Evolutionary conservation across 2,329 filamentous ascomycete genomes (phyloP), one percentile per base, ranked within the genome.

Genomic region (Atkinsonella hypoxylon): DNA sequence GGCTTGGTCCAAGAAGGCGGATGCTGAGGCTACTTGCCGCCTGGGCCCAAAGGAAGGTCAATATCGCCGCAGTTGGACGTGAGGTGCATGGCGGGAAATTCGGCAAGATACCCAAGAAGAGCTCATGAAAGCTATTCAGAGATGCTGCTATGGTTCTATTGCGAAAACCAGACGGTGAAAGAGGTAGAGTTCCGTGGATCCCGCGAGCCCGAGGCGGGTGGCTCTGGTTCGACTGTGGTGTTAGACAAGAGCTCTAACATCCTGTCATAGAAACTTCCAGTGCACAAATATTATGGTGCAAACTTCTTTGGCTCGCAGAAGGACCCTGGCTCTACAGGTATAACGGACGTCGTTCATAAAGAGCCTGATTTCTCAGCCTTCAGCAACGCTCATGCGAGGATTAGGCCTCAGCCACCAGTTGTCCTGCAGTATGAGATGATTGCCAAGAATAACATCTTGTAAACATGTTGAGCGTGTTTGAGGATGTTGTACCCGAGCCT

Each of bases 401-500:
- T 78, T 96, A 10, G 81, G 79, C 18, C 87, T 1, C 78, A 93
- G 40, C 82, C 84, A 0, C 89, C 91, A 2, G 79, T 87, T 17
- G 79, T 96, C 42, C 72, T 97, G 45, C 80, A 87, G 56, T 97
- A 91, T 63, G 83, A 89, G 55, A 89, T 80, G 0, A 85, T 93
- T 57, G 84, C 87, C 40, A 94, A 94, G 75, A 94, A 94, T 71
- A 93, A 95, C 72, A 93, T 86, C 59, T 76, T 97, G 30, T 97
- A 97, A 97, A 97, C 70, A 97, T 91, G 0, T 73, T 97, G 11
- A 90, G 88, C 61, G 95, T 97, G 61, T 95, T 97, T 61, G 90
- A 80, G 79, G 81, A 66, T 62, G 77, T 69, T 26, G 26, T 5
- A 26, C 26, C 4, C 8, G 26, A 26, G 26, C 6, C 26, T 26